phyloP scores from a whole-genome alignment of 768 basidiomycete species.

The Boletales sp. region DNA sequence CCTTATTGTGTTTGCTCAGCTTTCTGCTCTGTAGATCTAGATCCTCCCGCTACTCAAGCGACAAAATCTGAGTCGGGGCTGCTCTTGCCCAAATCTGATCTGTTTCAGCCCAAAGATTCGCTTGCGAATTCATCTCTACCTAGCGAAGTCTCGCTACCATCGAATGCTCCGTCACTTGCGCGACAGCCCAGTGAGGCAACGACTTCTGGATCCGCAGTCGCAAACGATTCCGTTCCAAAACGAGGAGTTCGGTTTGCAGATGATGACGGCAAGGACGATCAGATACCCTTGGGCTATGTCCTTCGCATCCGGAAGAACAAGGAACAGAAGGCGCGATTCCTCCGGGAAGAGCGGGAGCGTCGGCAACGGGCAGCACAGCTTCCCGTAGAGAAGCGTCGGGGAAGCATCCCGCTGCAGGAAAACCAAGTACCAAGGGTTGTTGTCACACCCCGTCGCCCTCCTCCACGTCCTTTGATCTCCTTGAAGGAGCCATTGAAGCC shows the following conservation, averaged over 20 bases:
- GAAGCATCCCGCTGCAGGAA: conserved; percentile 4
- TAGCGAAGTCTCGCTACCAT: neutral
- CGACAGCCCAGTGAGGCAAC: neutral
- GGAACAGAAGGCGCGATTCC: conserved; percentile 67
- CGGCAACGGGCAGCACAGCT: conserved; percentile 38
- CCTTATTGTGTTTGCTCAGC: conserved; percentile 10
- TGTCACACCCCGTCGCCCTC: conserved; percentile 8
- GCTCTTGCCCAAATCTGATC: conserved; percentile 1
- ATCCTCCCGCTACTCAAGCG: conserved; percentile 13
- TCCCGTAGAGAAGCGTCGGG: conserved; percentile 32
- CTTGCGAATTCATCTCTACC: neutral
- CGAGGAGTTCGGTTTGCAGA: conserved; percentile 66
- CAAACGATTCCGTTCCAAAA: conserved; percentile 19
- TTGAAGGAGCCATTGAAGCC: conserved; percentile 10
- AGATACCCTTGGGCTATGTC: conserved; percentile 65
- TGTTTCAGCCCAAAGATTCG: conserved; percentile 4
- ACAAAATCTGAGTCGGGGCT: conserved; percentile 2
- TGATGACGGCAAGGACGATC: conserved; percentile 60
- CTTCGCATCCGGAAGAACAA: conserved; percentile 69
- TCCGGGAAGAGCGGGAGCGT: conserved; percentile 56
- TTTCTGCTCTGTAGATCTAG: conserved; percentile 17
- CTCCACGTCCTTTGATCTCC: conserved; percentile 14
- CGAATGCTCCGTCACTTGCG: neutral
- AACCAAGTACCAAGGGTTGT: conserved; percentile 13
- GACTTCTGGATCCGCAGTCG: conserved; percentile 9